These are phyloP conservation scores for Saccharomycopsis microspora DNA, from an alignment of 805 yeast species.

Conservation along the genomic window DNA sequence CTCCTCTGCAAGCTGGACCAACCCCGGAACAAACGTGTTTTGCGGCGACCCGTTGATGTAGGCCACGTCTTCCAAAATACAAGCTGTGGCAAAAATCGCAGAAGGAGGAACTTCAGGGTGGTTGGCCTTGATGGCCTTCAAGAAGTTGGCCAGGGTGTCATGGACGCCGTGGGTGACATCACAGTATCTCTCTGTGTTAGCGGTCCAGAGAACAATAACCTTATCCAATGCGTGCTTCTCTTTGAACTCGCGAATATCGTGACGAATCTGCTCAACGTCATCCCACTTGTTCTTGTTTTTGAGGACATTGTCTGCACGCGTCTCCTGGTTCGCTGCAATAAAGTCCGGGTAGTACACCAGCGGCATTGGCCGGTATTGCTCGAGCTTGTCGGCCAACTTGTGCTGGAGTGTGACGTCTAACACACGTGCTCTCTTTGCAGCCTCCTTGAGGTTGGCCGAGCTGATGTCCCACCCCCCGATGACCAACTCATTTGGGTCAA, in stretches of 20 bases:
- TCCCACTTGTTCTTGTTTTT: conserved; percentile 65
- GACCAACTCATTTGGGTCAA: conserved; percentile 80
- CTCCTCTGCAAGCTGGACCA: conserved; percentile 76
- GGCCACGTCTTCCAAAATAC: conserved; percentile 78
- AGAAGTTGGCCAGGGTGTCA: conserved; percentile 75
- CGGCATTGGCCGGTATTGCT: conserved; percentile 56
- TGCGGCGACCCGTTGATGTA: conserved; percentile 96
- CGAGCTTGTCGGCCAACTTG: conserved; percentile 55
- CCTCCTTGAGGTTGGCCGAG: conserved; percentile 54
- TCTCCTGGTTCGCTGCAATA: conserved; percentile 89
- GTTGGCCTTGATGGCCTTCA: conserved; percentile 61
- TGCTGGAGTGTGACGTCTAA: conserved; percentile 77
- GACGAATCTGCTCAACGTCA: conserved; percentile 79
- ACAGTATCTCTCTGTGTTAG: conserved; percentile 90
- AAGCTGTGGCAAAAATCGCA: conserved; percentile 88
- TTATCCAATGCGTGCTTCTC: conserved; percentile 61
- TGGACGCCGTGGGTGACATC: conserved; percentile 70
- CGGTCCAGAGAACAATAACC: conserved; percentile 91
- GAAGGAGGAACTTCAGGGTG: conserved; percentile 86
- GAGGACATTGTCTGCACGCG: conserved; percentile 77
- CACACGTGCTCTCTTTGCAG: conserved; percentile 79
- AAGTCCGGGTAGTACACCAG: conserved; percentile 93
- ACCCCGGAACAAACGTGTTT: conserved; percentile 95
- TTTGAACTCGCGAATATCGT: conserved; percentile 75
- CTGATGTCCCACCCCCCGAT: conserved; percentile 95